Conservation (phyloP, 2,329 filamentous ascomycete species). For the Lasiodiplodia sp. region DNA sequence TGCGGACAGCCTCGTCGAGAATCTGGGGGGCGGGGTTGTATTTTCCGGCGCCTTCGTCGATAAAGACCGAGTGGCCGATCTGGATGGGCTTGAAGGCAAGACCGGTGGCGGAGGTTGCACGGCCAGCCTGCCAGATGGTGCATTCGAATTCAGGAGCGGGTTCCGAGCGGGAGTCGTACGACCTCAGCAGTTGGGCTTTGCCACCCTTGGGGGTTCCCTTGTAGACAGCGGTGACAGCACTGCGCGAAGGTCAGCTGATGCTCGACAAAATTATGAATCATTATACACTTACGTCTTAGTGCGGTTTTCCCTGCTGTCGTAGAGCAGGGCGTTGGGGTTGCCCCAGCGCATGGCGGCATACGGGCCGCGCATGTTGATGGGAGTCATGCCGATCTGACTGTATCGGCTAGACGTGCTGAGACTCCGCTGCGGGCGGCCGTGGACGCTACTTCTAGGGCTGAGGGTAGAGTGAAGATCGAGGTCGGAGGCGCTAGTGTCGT, state of each 20-base stretch:
- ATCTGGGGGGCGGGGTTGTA: slow-evolving; percentile 89
- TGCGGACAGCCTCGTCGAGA: slow-evolving; percentile 87
- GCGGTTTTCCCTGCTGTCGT: slow-evolving; percentile 83
- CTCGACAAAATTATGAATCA: neutral
- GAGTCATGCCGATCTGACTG: slow-evolving; percentile 76
- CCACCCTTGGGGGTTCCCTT: slow-evolving; percentile 77
- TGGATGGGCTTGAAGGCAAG: slow-evolving; percentile 95
- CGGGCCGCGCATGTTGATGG: slow-evolving; percentile 57
- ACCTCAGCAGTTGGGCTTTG: slow-evolving; percentile 78
- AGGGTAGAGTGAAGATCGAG: slow-evolving; percentile 51
- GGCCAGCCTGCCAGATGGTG: slow-evolving; percentile 95
- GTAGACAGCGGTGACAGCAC: slow-evolving; percentile 89
- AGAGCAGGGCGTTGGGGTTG: slow-evolving; percentile 85
- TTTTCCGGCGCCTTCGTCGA: slow-evolving; percentile 88
- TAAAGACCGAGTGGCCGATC: slow-evolving; percentile 91
- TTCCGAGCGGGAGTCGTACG: slow-evolving; percentile 94
- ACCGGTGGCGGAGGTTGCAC: slow-evolving; percentile 90
- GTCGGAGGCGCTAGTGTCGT: slow-evolving; percentile 57
- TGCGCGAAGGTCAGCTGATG: slow-evolving; percentile 49
- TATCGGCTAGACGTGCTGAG: slow-evolving; percentile 82
- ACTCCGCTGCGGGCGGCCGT: slow-evolving; percentile 60
- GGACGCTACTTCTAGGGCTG: slow-evolving; percentile 40
- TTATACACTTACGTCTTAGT: slow-evolving; percentile 81
- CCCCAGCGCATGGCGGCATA: slow-evolving; percentile 66
- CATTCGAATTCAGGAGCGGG: slow-evolving; percentile 90